phyloP scores from a whole-genome alignment of 805 yeast genomes.

The Tetrapisispora nanseiensis region DNA sequence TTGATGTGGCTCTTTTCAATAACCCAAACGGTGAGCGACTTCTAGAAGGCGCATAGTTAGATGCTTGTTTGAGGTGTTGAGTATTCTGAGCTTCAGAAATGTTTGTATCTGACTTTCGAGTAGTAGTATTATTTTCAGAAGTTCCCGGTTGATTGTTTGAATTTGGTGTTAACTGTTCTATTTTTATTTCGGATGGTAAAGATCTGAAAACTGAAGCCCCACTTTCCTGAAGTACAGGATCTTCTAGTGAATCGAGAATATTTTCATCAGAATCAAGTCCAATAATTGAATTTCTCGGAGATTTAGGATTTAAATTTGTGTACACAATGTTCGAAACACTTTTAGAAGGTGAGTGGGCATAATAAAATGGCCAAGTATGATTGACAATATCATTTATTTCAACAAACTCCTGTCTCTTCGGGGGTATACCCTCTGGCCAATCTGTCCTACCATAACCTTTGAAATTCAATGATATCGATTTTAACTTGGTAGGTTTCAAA shows the following conservation, averaged over 20 bases:
- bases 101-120: not conserved
- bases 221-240: constrained; percentile 8
- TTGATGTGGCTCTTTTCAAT: constrained; percentile 20
- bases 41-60: constrained; percentile 4
- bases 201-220: constrained; percentile 15
- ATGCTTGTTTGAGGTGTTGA: constrained; percentile 4
- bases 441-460: constrained; percentile 71
- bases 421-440: constrained; percentile 98
- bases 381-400: constrained; percentile 60
- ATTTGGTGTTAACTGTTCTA: not conserved
- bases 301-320: not conserved
- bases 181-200: constrained; percentile 3
- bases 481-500: constrained; percentile 61
- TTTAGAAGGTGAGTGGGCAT: constrained; percentile 14
- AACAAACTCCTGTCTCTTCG: constrained; percentile 55
- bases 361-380: constrained; percentile 89
- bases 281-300: not conserved
- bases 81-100: not conserved
- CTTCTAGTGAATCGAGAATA: not conserved
- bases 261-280: not conserved
- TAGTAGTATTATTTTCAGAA: not conserved
- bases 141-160: no score
- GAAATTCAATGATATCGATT: constrained; percentile 49
- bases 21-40: constrained; percentile 24
- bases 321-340: constrained; percentile 10